Evolutionary conservation across 768 basidiomycete species (phyloP).

Genomic region (Pisolithus sp.): DNA sequence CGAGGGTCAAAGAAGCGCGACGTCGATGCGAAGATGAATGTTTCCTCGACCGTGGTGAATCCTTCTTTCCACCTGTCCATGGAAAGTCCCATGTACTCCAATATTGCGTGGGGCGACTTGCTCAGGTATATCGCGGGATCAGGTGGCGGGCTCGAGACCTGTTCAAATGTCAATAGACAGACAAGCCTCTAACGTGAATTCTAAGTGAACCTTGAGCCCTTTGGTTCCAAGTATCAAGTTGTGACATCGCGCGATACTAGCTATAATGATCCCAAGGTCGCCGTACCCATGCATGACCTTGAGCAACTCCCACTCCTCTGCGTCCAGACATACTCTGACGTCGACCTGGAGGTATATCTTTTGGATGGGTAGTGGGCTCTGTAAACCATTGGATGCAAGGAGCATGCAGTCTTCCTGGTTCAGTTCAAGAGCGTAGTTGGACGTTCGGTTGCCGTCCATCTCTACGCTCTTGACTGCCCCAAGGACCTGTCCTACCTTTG

Average conservation of each 20-base stretch:
- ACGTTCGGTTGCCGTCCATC: conserved; percentile 48
- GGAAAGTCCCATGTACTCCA: conserved; percentile 52
- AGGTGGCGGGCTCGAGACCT: conserved; percentile 24
- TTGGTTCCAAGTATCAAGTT: conserved; percentile 46
- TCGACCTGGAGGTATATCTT: conserved; percentile 48
- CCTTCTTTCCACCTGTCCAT: conserved; percentile 45
- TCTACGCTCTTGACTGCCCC: conserved; percentile 43
- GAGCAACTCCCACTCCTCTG: conserved; percentile 44
- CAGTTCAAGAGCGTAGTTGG: conserved; percentile 56
- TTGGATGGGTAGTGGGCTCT: conserved; percentile 1
- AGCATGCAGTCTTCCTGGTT: conserved; percentile 28
- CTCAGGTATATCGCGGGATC: conserved; percentile 43
- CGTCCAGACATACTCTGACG: conserved; percentile 49
- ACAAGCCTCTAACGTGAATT: background rate
- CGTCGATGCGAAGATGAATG: conserved; percentile 53
- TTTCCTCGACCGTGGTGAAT: conserved; percentile 46
- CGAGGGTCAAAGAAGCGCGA: conserved; percentile 48
- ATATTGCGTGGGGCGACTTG: conserved; percentile 41
- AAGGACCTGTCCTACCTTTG: conserved; percentile 34
- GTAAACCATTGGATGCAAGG: background rate
- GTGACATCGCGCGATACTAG: conserved; percentile 44
- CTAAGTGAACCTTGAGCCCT: conserved; percentile 49
- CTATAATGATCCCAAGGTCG: conserved; percentile 66
- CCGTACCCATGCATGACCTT: conserved; percentile 60
- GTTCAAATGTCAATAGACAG: conserved; percentile 22